phyloP scores from a whole-genome alignment of 495 filamentous ascomycete species.

The Neurospora africana region DNA sequence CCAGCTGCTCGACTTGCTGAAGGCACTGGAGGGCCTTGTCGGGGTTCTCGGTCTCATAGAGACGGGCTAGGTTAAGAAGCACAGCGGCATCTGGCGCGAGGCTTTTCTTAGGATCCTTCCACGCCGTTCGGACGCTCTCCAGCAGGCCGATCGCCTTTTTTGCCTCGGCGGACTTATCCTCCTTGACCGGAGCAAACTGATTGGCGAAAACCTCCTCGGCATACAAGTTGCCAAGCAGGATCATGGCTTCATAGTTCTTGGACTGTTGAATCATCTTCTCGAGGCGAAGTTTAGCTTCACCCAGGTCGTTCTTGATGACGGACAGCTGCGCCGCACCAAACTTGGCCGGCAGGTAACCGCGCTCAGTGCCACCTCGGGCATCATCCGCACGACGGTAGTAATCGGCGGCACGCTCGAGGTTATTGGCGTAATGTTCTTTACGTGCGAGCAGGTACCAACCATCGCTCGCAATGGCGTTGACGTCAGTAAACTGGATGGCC shows the following conservation, averaged over 20 bases:
- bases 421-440: slow-evolving; percentile 68
- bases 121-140: slow-evolving; percentile 74
- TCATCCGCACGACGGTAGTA: slow-evolving; percentile 83
- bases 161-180: slow-evolving; percentile 72
- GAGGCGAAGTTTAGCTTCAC: slow-evolving; percentile 83
- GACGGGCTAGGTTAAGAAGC: slow-evolving; percentile 79
- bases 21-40: slow-evolving; percentile 89
- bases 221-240: slow-evolving; percentile 75
- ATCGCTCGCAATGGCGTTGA: slow-evolving; percentile 89
- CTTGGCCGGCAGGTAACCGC: slow-evolving; percentile 83
- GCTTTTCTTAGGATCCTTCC: slow-evolving; percentile 81
- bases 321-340: slow-evolving; percentile 85
- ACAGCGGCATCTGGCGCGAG: slow-evolving; percentile 71
- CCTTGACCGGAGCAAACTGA: slow-evolving; percentile 60
- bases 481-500: slow-evolving; percentile 89
- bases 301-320: slow-evolving; percentile 69
- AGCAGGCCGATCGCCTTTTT: slow-evolving; percentile 76
- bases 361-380: slow-evolving; percentile 76
- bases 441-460: slow-evolving; percentile 90
- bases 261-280: slow-evolving; percentile 84
- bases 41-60: slow-evolving; percentile 76
- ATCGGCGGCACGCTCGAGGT: slow-evolving; percentile 59
- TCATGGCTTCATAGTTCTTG: slow-evolving; percentile 85
- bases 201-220: slow-evolving; percentile 87
- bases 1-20: slow-evolving; percentile 77